Evolutionary conservation across 106 monocot genomes (phyloP).

Genomic region (Triglochin maritima): DNA sequence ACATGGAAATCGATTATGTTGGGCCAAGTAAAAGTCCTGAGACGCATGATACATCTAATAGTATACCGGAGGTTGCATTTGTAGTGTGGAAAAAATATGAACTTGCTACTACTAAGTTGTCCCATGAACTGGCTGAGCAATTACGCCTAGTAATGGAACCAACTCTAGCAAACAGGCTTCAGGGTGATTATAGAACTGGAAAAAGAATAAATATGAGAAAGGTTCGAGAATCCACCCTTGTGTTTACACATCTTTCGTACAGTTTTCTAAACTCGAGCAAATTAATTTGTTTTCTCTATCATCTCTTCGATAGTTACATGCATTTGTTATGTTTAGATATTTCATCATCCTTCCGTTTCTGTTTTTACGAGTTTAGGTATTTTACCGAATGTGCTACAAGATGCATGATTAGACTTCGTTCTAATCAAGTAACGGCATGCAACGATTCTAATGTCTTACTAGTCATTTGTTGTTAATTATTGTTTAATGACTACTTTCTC

Average conservation of each 20-base stretch:
- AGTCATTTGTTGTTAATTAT: no score
- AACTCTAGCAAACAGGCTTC: slow-evolving; percentile 84
- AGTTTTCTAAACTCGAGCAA: neutral
- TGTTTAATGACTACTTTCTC: no score
- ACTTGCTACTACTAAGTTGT: slow-evolving; percentile 46
- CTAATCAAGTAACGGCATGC: no score
- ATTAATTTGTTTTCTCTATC: no score
- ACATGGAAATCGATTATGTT: neutral
- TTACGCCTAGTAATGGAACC: slow-evolving; percentile 87
- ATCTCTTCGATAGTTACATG: no score
- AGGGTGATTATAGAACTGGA: slow-evolving; percentile 94
- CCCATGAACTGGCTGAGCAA: slow-evolving; percentile 78
- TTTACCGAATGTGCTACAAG: no score
- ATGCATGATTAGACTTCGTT: no score
- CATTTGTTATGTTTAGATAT: no score
- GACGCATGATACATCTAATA: slow-evolving; percentile 21
- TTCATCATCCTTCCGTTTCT: no score
- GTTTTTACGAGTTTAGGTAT: no score
- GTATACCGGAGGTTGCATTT: slow-evolving; percentile 23
- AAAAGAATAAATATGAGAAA: slow-evolving; percentile 98
- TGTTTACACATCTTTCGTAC: neutral
- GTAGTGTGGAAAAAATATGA: slow-evolving; percentile 71
- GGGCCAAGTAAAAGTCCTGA: slow-evolving; percentile 12
- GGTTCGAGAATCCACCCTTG: slow-evolving; percentile 26
- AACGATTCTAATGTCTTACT: no score